These are phyloP conservation scores for Truncatella angustata DNA, from an alignment of 2,329 filamentous ascomycete species.

Conservation along the genomic window DNA sequence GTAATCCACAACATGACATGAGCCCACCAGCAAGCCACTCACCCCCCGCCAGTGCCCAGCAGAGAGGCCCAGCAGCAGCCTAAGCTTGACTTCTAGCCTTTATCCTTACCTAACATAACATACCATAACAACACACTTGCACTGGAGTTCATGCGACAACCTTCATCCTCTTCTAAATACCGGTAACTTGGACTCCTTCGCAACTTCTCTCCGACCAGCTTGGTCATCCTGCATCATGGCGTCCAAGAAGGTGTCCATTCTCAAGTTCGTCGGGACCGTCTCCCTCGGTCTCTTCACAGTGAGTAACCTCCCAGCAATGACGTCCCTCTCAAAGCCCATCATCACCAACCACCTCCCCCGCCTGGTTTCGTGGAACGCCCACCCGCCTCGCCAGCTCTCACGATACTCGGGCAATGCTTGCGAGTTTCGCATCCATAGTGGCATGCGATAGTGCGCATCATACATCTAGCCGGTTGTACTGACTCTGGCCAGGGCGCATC, in stretches of 20 bases:
- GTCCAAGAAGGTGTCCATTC: conserved; percentile 68
- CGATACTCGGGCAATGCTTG: neutral
- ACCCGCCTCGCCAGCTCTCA: neutral
- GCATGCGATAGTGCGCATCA: too few species aligned
- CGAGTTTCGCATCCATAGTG: neutral
- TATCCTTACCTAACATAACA: neutral
- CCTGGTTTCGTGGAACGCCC: too few species aligned
- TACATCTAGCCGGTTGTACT: neutral
- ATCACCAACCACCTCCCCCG: neutral
- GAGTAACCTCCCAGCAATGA: conserved; percentile 33
- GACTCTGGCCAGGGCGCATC: conserved; percentile 69
- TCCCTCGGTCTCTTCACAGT: conserved; percentile 87
- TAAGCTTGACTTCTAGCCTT: neutral
- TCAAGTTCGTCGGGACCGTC: conserved; percentile 92
- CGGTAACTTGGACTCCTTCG: conserved; percentile 6
- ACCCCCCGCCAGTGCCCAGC: neutral
- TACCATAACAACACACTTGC: neutral
- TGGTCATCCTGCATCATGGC: conserved; percentile 48
- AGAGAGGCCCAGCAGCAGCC: neutral
- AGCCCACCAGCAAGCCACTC: too few species aligned
- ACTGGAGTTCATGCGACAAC: neutral
- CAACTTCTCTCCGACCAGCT: conserved; percentile 6
- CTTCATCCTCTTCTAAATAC: neutral
- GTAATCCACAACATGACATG: too few species aligned
- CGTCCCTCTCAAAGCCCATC: neutral